Percentiles rank a stretch among this genome's conserved stretches.
Evolutionary conservation across 1,284 basidiomycete species (phyloP).

Genomic region (Amylostereum chailletii): DNA sequence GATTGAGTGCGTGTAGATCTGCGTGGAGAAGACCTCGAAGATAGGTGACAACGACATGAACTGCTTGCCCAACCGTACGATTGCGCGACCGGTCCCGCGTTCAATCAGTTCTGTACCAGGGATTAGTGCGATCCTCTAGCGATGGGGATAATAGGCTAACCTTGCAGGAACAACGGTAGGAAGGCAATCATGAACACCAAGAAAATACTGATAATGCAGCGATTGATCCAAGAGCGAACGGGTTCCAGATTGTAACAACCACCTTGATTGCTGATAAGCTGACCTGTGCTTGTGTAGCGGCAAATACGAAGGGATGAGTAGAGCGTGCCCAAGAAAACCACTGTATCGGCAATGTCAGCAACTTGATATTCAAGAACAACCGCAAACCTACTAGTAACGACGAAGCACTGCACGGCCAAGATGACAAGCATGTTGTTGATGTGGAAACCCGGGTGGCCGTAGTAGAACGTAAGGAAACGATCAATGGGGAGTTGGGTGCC

Average conservation of each 20-base stretch:
- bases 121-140: too few relatives aligned
- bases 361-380: not conserved
- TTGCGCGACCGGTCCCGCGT: constrained; percentile 82
- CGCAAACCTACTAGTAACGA: constrained; percentile 63
- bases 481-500: constrained; percentile 99
- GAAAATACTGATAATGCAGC: constrained; percentile 93
- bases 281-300: constrained; percentile 63
- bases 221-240: constrained; percentile 88
- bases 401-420: constrained; percentile 88
- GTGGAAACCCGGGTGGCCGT: constrained; percentile 99
- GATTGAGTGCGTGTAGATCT: constrained; percentile 94
- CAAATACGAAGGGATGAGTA: constrained; percentile 77
- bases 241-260: constrained; percentile 90
- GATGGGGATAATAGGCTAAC: constrained; percentile 29
- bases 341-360: constrained; percentile 26
- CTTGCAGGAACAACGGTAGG: constrained; percentile 89
- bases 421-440: constrained; percentile 99
- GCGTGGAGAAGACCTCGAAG: constrained; percentile 94
- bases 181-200: constrained; percentile 95
- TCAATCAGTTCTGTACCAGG: constrained; percentile 73
- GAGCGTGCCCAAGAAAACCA: constrained; percentile 89
- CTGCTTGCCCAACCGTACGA: constrained; percentile 85
- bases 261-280: constrained; percentile 63
- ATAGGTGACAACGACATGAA: constrained; percentile 89
- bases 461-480: constrained; percentile 99